Evolutionary conservation across 2,329 filamentous ascomycete genomes (phyloP).

Genomic region (Chrysosporium keratinophilum): DNA sequence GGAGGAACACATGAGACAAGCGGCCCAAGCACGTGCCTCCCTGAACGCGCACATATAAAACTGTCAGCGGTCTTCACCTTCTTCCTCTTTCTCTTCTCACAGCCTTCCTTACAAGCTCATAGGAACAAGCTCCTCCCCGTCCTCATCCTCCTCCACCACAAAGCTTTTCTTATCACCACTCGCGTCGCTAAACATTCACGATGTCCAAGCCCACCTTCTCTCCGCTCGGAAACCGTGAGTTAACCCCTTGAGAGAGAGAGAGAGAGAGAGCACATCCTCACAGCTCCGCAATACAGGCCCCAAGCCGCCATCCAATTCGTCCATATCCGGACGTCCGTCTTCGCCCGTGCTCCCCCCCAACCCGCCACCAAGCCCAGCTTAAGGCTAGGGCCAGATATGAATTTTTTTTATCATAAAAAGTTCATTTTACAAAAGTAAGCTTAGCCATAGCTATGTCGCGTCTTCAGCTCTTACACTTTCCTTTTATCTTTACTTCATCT

Average conservation of each 20-base stretch:
- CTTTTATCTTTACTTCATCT: no score
- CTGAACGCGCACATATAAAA: conserved; percentile 2
- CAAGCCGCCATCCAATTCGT: conserved; percentile 1
- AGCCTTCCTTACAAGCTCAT: neutral
- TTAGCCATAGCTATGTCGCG: neutral
- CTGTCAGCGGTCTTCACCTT: neutral
- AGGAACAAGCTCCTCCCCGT: neutral
- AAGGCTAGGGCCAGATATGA: neutral
- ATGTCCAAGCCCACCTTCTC: neutral
- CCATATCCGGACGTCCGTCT: conserved; percentile 6
- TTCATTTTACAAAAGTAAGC: neutral
- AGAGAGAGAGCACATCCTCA: neutral
- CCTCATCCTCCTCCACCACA: neutral
- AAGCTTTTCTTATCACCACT: neutral
- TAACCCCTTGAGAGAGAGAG: no score
- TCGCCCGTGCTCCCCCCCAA: conserved; percentile 9
- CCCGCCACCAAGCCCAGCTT: conserved; percentile 24
- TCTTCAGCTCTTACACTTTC: neutral
- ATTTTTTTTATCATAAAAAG: neutral
- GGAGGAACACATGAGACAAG: conserved; percentile 6
- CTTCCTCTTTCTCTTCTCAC: neutral
- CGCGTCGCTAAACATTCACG: neutral
- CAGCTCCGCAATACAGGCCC: neutral
- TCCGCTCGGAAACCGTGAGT: neutral
- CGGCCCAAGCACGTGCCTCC: conserved; percentile 5